These are phyloP conservation scores for Geotrichum klebahnii DNA, from an alignment of 1,139 yeast genomes.

Conservation along the genomic window DNA sequence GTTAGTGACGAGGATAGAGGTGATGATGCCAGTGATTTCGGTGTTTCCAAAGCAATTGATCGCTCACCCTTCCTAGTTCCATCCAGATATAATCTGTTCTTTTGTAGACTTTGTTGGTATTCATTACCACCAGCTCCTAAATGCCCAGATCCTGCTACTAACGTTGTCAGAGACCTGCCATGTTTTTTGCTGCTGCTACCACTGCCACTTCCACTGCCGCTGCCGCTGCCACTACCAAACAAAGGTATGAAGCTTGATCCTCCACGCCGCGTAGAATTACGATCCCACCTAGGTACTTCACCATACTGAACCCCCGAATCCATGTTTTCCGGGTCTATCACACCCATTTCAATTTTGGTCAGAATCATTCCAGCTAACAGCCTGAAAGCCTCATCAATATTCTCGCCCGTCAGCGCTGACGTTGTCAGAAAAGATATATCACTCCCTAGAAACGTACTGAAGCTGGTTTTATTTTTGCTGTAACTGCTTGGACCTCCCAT, in stretches of 20 bases:
- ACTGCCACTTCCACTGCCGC: background rate
- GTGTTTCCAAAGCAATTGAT: constrained; percentile 8
- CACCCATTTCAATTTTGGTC: constrained; percentile 46
- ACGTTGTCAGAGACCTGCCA: constrained; percentile 11
- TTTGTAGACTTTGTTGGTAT: constrained; percentile 7
- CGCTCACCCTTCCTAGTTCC: background rate
- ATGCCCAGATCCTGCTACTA: constrained; percentile 18
- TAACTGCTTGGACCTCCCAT: background rate
- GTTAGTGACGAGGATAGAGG: background rate
- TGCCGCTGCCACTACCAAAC: background rate
- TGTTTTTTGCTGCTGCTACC: background rate
- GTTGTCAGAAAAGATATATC: constrained; percentile 40
- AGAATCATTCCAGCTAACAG: constrained; percentile 42
- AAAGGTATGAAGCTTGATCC: no score
- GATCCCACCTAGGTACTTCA: constrained; percentile 42
- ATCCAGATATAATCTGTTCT: constrained; percentile 7
- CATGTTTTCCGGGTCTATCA: constrained; percentile 44
- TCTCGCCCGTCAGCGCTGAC: constrained; percentile 57
- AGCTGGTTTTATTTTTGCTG: constrained; percentile 1
- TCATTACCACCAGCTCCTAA: constrained; percentile 13
- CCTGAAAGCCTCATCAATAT: constrained; percentile 58
- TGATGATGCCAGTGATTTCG: background rate
- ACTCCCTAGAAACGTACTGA: background rate
- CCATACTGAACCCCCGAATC: constrained; percentile 49
- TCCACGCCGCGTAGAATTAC: constrained; percentile 20